Base-by-base conservation (phyloP, 2,329 filamentous ascomycete genomes). In the Oidium heveae region DNA sequence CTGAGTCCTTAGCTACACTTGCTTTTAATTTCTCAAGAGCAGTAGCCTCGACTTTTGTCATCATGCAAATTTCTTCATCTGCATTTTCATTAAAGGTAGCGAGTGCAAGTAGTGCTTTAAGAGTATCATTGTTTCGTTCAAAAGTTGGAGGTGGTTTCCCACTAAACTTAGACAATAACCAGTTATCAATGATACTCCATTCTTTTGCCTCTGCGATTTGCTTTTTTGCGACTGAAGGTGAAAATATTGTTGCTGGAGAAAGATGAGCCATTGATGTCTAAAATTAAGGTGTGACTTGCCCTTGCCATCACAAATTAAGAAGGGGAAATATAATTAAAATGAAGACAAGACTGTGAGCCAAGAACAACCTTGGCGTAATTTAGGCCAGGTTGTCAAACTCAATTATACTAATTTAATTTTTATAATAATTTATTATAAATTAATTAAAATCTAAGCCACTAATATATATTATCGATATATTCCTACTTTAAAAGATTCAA, bases 111-210 rank as follows among this genome's bases (percentile, higher is more conserved):
- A 94, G 73, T 1, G 75, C 79, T 59, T 79, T 80, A 52, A 94
- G 72, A 0, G 88, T 95, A 49, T 89, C 84, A 33, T 82, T 74
- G 64, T 91, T 95, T 62, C 86, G 81, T 69, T 96, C 89, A 66
- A 94, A 94, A 0, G 72, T 65, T 0, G 86, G 87, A 0, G 81
- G 69, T 0, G 74, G 65, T 49, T 75, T 76, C 33, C 76, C 74
- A 47, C 74, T 72, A 60, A 84, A 84, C 63, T 84, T 84, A 56
- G 76, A 74, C 49, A 74, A 72, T 12, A 95, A 77, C 88, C 89
- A 96, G 61, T 72, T 72, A 67, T 93, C 86, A 60, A 95, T 76
- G 60, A 84, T 86, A 55, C 80, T 81, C 89, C 89, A 96, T 68
- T 95, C 88, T 64, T 89, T 88, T 50, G 86, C 84, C 58, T 84